These are phyloP conservation scores for Apium graveolens DNA, from an alignment of 129 eudicot genomes.

Conservation along the genomic window DNA sequence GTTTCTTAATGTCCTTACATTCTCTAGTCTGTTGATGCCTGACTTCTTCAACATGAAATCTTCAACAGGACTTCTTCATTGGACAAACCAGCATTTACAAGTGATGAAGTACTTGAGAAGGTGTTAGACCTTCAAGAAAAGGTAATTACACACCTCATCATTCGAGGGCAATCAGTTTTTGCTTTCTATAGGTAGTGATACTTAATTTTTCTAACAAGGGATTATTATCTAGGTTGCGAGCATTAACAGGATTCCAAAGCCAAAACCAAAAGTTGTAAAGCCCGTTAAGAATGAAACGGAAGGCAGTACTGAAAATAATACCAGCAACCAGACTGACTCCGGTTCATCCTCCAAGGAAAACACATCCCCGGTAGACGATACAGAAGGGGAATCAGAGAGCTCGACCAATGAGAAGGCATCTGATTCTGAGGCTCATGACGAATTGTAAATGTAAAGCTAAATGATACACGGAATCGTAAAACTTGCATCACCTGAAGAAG, in stretches of 20 bases:
- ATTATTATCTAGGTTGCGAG: slow-evolving; percentile 49
- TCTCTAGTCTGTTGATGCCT: neutral
- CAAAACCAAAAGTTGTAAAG: slow-evolving; percentile 85
- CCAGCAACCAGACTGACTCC: slow-evolving; percentile 8
- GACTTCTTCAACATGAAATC: neutral
- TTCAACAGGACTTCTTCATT: slow-evolving; percentile 55
- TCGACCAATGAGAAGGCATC: slow-evolving; percentile 14
- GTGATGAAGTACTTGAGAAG: slow-evolving; percentile 71
- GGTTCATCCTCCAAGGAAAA: slow-evolving; percentile 29
- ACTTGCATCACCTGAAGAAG: neutral
- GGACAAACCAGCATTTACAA: slow-evolving; percentile 63
- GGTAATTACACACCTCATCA: slow-evolving; percentile 34
- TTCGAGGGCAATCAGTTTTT: neutral
- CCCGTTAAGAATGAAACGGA: slow-evolving; percentile 54
- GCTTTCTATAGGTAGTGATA: neutral
- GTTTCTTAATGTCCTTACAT: neutral
- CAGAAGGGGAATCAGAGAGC: slow-evolving; percentile 24
- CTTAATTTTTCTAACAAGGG: neutral
- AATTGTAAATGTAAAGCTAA: slow-evolving; percentile 43
- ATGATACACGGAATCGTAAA: neutral
- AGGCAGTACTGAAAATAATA: slow-evolving; percentile 32
- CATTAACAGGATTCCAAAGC: slow-evolving; percentile 77
- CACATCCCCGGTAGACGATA: slow-evolving; percentile 27
- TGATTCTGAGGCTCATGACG: slow-evolving; percentile 51
- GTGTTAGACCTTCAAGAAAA: slow-evolving; percentile 67